phyloP scores from a whole-genome alignment of 2,329 filamentous ascomycete species.

The Dactylonectria estremocensis region DNA sequence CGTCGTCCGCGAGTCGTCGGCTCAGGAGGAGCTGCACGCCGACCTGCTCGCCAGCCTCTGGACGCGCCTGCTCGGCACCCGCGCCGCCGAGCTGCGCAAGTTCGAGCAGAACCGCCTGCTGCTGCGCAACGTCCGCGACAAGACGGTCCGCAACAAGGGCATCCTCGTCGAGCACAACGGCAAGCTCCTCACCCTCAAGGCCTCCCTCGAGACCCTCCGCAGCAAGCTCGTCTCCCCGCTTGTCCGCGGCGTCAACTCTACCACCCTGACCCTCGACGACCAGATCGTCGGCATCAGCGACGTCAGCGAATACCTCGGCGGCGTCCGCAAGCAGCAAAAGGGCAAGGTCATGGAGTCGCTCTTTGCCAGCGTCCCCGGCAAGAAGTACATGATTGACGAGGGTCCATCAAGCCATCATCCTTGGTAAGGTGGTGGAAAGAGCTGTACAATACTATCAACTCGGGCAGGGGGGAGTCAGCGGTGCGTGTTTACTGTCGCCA shows the following conservation, averaged over 20 bases:
- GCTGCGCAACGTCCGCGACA: slow-evolving; percentile 83
- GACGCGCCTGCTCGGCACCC: slow-evolving; percentile 86
- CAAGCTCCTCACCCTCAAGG: slow-evolving; percentile 85
- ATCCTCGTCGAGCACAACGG: slow-evolving; percentile 90
- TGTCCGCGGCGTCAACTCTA: slow-evolving; percentile 78
- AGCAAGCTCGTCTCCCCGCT: slow-evolving; percentile 88
- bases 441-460: neutral
- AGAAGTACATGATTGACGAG: slow-evolving; percentile 53
- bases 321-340: slow-evolving; percentile 84
- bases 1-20: slow-evolving; percentile 86
- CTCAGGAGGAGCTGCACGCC: slow-evolving; percentile 84
- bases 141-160: slow-evolving; percentile 89
- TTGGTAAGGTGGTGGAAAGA: slow-evolving; percentile 34
- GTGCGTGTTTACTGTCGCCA: slow-evolving; percentile 12
- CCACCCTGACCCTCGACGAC: slow-evolving; percentile 83
- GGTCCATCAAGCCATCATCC: slow-evolving; percentile 40
- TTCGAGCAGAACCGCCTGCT: slow-evolving; percentile 92
- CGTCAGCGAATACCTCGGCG: slow-evolving; percentile 83
- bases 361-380: slow-evolving; percentile 68
- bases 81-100: slow-evolving; percentile 83
- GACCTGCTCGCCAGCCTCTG: slow-evolving; percentile 89
- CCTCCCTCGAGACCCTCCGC: slow-evolving; percentile 87
- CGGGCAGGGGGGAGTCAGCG: neutral
- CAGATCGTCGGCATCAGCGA: slow-evolving; percentile 88
- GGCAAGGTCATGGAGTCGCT: slow-evolving; percentile 85